phyloP scores from a whole-genome alignment of 2,329 filamentous ascomycete genomes.

The Fusarium sp. region DNA sequence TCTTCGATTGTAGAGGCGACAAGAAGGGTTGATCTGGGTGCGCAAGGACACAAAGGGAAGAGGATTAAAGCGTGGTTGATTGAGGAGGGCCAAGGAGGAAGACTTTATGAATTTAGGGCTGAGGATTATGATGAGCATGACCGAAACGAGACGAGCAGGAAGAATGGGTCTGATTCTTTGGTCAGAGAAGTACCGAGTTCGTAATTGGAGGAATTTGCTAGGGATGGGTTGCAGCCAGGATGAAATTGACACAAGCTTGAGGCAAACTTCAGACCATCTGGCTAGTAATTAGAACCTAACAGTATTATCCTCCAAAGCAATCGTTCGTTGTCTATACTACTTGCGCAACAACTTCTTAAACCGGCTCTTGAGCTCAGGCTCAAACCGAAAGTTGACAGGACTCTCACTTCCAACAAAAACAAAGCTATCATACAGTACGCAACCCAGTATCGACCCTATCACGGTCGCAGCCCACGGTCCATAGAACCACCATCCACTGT shows the following conservation, averaged over 20 bases:
- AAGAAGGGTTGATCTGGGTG: neutral
- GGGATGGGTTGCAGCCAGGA: too few relatives aligned
- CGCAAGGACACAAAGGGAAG: rapidly evolving
- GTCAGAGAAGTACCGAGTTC: neutral
- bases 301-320: neutral
- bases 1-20: constrained; percentile 24
- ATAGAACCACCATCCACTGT: constrained; percentile 50
- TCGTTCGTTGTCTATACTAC: neutral
- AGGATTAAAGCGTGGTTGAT: neutral
- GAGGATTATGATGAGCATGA: neutral
- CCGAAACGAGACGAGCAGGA: neutral
- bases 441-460: constrained; percentile 22
- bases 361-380: neutral
- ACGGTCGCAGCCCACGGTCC: constrained; percentile 35
- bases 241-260: too few relatives aligned
- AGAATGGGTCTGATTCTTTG: neutral
- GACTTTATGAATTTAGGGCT: neutral
- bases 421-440: constrained; percentile 32
- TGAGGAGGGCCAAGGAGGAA: neutral
- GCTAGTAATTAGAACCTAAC: too few relatives aligned
- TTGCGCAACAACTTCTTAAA: neutral
- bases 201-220: too few relatives aligned
- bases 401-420: constrained; percentile 39
- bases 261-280: too few relatives aligned
- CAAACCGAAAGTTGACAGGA: constrained; percentile 25